Conservation (phyloP, 169 alveolate genomes). For the Plasmodium inui region DNA sequence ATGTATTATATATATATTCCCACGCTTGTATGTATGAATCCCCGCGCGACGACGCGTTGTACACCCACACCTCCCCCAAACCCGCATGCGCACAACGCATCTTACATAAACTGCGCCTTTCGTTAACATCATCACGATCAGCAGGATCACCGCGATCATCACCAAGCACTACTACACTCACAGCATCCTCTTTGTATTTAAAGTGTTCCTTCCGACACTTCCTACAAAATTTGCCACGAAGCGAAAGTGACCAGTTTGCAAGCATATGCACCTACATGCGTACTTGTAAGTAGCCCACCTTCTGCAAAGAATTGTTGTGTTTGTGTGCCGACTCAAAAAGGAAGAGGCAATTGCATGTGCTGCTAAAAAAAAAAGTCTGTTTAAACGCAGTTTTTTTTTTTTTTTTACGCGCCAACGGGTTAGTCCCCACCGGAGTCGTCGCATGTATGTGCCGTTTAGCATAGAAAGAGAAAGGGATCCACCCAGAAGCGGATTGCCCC, state of each 20-base stretch:
- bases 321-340: neutral
- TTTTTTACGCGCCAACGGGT: neutral
- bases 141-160: neutral
- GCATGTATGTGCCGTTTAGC: neutral
- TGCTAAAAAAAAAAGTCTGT: neutral
- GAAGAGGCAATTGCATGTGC: neutral
- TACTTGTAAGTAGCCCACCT: neutral
- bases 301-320: neutral
- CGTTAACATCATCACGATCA: neutral
- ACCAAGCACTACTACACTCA: neutral
- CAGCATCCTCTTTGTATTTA: neutral
- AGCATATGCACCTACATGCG: neutral
- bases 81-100: neutral
- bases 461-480: neutral
- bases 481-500: neutral
- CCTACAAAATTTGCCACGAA: neutral
- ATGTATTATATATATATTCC: neutral
- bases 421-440: neutral
- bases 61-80: neutral
- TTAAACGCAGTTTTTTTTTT: neutral
- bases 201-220: neutral
- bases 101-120: neutral
- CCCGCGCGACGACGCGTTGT: neutral
- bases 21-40: neutral
- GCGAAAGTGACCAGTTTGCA: neutral